Base-by-base conservation (phyloP, 305 asterid species). In the Rubia tinctorum region DNA sequence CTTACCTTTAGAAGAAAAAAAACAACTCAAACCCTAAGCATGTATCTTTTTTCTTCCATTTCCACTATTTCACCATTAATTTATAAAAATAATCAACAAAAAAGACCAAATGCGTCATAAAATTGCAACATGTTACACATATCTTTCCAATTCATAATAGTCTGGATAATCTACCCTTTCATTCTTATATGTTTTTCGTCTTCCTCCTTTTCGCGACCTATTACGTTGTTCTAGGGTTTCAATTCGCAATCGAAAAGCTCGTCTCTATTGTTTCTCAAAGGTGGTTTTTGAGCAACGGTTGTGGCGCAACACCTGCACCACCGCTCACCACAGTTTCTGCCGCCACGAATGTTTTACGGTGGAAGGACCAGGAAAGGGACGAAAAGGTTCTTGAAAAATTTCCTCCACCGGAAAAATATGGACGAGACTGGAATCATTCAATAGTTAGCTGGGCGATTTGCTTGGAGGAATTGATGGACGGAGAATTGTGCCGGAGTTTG, bases 401-500 rank as follows among this genome's bases (percentile, higher is more conserved):
- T 20, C 75, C 75, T 3, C 42, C 56, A 15, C 75, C 67, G 25
- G 17, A 15, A 58, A 58, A 25, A 1, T 58, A 58, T 66, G 20
- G 18, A 59, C 40, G 67, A 9, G 51, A 7, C 11, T 25, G 23
- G 60, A 53, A 18, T 53, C 60, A 1, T n/a, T 53, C 60, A 11
- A n/a, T 18, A 17, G 60, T 53, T 53, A 53, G 60, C 60, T 53
- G 60, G 0, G 67, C 67, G 5, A 58, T 71, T 40, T 71, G 74
- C 25, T 40, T 71, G 67, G 75, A 71, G 17, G 67, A 58, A 39
- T 58, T 71, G 56, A 40, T 56, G 58, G 75, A 71, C 61, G 67
- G 67, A 71, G 75, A 71, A 40, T 22, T 71, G 45, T 71, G 67
- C 30, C 75, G 44, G 49, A 58, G 40, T 40, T 65, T 58, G 43